Base-by-base conservation (phyloP, 768 basidiomycete species). In the Phanerochaete carnosa region DNA sequence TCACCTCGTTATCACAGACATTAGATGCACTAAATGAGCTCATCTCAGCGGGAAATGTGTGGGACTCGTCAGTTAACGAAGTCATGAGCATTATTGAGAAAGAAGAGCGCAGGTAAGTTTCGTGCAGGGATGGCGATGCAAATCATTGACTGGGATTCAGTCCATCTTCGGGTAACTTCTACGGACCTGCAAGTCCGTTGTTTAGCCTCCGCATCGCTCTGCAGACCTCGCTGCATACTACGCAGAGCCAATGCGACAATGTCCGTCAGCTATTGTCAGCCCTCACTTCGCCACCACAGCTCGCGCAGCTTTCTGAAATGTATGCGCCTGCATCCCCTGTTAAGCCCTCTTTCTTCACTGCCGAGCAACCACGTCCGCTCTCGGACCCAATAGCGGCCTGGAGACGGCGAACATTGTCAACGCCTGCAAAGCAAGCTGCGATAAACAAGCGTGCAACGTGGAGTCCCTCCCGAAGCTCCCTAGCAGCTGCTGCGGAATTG, bases 271-370 rank as follows among this genome's bases (percentile, higher is more conserved):
- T 93, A 2, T 81, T 94, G 51, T 81, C 87, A 7, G 92, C 91
- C 15, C 82, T 94, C 49, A 88, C 92, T 0, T 83, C 82, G 7
- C 87, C 89, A 7, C 70, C 80, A 15, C 86, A 90, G 64, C 76
- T 92, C n/a, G 79, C 87, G 11, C 92, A 90, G 68, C 79, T 94
- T 12, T 78, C 89, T 12, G 92, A 92, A 73, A 94, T 94, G 92
- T 94, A 94, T 71, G 90, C 90, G 0, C 92, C 92, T 5, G 82
- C 90, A 0, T 90, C 88, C 0, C 88, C 89, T 3, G 62, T 68
- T 13, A 68, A 67, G 13, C 64, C 70, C 62, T 35, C 72, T 65
- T 64, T 70, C 69, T 28, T 62, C 29, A 28, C 77, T 62, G 66
- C 61, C 63, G 69, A 66, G 64, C 70, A 58, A 39, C 78, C 19